A percentile compares a stretch with the other conserved stretches of the same genome.
Conservation (phyloP, 306 rosid species). For the Fragaria iinumae region DNA sequence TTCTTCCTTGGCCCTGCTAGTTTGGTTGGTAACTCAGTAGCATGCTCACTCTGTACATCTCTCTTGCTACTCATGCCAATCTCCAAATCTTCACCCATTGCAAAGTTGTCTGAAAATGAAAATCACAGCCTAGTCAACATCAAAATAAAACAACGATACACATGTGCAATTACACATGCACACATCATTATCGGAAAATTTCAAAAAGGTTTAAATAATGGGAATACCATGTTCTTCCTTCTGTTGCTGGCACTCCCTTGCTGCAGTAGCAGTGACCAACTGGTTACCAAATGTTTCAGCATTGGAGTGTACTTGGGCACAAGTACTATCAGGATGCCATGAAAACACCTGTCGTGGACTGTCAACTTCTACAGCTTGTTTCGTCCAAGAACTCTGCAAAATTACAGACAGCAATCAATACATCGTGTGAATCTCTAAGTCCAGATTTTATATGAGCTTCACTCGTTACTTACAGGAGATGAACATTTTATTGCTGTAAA, state of each 20-base stretch:
- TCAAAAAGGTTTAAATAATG: slow-evolving; percentile 1
- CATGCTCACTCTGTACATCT: slow-evolving; percentile 39
- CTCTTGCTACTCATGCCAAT: slow-evolving; percentile 28
- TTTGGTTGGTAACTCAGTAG: slow-evolving; percentile 44
- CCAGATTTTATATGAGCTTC: background rate
- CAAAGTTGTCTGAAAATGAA: slow-evolving; percentile 33
- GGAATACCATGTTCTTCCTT: slow-evolving; percentile 53
- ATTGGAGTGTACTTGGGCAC: slow-evolving; percentile 76
- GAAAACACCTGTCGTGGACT: slow-evolving; percentile 58
- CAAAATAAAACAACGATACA: slow-evolving; percentile 3
- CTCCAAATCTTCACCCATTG: slow-evolving; percentile 40
- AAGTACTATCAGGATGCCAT: slow-evolving; percentile 77
- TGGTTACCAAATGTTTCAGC: slow-evolving; percentile 47
- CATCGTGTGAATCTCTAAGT: background rate
- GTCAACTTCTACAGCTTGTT: slow-evolving; percentile 76
- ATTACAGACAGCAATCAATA: slow-evolving; percentile 6
- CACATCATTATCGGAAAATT: background rate
- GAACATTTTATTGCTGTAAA: background rate
- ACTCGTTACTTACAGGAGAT: background rate
- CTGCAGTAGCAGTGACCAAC: slow-evolving; percentile 36
- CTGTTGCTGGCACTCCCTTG: slow-evolving; percentile 42
- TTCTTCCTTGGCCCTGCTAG: slow-evolving; percentile 42
- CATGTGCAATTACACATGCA: no score
- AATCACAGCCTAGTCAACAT: slow-evolving; percentile 18
- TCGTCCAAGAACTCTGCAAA: slow-evolving; percentile 91